These are phyloP conservation scores for Picea abies DNA, from an alignment of 83 land plant genomes.

Conservation along the genomic window DNA sequence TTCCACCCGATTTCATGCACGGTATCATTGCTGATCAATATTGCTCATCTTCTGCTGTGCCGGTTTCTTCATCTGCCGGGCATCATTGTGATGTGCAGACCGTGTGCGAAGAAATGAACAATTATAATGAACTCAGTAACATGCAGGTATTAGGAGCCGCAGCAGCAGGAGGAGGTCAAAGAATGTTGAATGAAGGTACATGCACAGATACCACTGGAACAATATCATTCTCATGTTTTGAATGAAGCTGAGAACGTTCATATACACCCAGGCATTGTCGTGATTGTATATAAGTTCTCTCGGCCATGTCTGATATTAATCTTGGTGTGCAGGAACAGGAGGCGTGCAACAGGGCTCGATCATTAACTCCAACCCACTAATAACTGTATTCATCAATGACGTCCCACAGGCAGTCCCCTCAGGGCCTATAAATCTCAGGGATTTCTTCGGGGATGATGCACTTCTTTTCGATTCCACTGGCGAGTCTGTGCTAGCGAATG, in stretches of 20 bases:
- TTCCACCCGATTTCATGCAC: too few relatives aligned
- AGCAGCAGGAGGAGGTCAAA: background rate
- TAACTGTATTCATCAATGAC: conserved; percentile 60
- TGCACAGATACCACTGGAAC: background rate
- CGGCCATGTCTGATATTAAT: too few relatives aligned
- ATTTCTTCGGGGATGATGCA: conserved; percentile 45
- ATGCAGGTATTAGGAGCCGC: background rate
- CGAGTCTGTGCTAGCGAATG: conserved; percentile 35
- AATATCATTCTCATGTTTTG: background rate
- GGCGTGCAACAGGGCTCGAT: background rate
- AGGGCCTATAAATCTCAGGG: conserved; percentile 49
- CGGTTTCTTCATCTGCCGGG: too few relatives aligned
- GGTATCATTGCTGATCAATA: too few relatives aligned
- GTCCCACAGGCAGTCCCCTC: conserved; percentile 35
- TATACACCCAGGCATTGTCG: background rate
- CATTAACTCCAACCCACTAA: background rate
- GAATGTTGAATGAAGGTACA: background rate
- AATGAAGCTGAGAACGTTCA: background rate
- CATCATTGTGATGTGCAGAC: too few relatives aligned
- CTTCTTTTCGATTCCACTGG: conserved; percentile 54
- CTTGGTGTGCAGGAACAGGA: too few relatives aligned
- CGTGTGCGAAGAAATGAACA: too few relatives aligned
- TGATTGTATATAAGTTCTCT: too few relatives aligned
- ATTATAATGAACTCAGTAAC: too few relatives aligned
- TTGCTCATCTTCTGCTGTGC: too few relatives aligned